A percentile compares a stretch with the other conserved stretches of the same genome.
Conservation (phyloP, 2,329 filamentous ascomycete species). For the Rugonectria rugulosa region DNA sequence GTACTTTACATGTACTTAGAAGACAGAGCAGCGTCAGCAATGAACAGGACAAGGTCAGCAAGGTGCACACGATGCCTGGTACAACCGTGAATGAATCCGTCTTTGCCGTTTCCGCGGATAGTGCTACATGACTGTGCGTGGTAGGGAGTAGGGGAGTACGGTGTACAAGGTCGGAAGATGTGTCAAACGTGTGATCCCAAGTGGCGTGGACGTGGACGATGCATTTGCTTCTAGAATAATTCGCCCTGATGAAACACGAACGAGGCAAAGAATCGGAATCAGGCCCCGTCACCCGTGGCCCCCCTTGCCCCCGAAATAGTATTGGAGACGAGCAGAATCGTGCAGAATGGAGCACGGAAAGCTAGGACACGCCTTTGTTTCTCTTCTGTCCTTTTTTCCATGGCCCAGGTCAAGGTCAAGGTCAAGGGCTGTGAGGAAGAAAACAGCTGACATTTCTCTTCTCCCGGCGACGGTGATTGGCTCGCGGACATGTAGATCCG, state of each 20-base stretch:
- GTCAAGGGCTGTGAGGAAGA: background rate
- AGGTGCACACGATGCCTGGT: background rate
- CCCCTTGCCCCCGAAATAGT: constrained; percentile 11
- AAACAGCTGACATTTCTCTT: constrained; percentile 22
- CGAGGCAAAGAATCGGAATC: constrained; percentile 1
- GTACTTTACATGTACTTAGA: constrained; percentile 8
- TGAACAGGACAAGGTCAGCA: constrained; percentile 4
- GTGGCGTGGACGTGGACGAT: constrained; percentile 21
- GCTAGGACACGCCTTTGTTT: too few species aligned
- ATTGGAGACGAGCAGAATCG: background rate
- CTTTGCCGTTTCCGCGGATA: background rate
- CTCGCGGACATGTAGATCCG: constrained; percentile 28
- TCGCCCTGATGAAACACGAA: constrained; percentile 25
- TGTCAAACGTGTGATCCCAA: constrained; percentile 5
- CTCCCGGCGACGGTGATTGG: constrained; percentile 24
- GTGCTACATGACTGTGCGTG: too few species aligned
- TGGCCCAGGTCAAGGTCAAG: background rate
- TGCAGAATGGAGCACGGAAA: too few species aligned
- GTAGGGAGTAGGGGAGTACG: background rate
- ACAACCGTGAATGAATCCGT: background rate
- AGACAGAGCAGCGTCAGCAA: constrained; percentile 4
- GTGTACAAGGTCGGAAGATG: constrained; percentile 5
- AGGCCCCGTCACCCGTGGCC: too few species aligned
- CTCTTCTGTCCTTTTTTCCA: background rate
- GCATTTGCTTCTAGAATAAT: constrained; percentile 31